Evolutionary conservation across 2,329 filamentous ascomycete genomes (phyloP), one percentile per base, ranked within the genome.

Genomic region (Aureobasidium subglaciale): DNA sequence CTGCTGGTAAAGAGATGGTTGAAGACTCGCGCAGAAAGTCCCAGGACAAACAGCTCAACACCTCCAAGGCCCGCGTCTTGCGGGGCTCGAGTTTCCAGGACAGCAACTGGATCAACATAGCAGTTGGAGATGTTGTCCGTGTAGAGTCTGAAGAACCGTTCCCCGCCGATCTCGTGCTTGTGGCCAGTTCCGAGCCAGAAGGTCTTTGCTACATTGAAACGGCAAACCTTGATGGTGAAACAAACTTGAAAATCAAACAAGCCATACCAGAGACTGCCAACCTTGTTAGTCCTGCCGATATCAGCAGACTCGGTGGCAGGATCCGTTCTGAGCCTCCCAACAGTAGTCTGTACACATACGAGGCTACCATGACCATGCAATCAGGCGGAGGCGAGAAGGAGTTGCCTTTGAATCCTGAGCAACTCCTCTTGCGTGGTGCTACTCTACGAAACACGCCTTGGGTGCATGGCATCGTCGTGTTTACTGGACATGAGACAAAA

Each of bases 151-250:
- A 99, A 69, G 85, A 96, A 68, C 86, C 93, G 0, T 97, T 99
- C 67, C 93, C 93, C 0, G 90, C 93, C 34, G 93, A 99, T 71
- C 72, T 99, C 61, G 90, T 97, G 4, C 78, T 99, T 24, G 76
- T 99, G 56, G 91, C 93, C 8, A 95, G 90, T 66, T 97, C 93
- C 6, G 95, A 99, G 69, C 95, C 93, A 1, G 93, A 99, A 75
- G 93, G 93, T 64, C 75, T 99, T 56, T 99, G 93, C 73, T 99
- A 99, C 70, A 97, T 99, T 67, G 93, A 99, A 74, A 99, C 93
- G 2, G 92, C 93, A 22, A 99, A 99, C 68, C 77, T 99, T 57
- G 93, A 99, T 65, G 93, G 93, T 63, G 93, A 99, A 73, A 99
- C 93, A 18, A 99, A 99, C 68, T 75, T 99, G 63, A 99, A 99